Percentiles rank a stretch among this genome's conserved stretches.
These are phyloP conservation scores for Globisporangium polare DNA, from an alignment of 352 stramenopile species.

Conservation along the genomic window DNA sequence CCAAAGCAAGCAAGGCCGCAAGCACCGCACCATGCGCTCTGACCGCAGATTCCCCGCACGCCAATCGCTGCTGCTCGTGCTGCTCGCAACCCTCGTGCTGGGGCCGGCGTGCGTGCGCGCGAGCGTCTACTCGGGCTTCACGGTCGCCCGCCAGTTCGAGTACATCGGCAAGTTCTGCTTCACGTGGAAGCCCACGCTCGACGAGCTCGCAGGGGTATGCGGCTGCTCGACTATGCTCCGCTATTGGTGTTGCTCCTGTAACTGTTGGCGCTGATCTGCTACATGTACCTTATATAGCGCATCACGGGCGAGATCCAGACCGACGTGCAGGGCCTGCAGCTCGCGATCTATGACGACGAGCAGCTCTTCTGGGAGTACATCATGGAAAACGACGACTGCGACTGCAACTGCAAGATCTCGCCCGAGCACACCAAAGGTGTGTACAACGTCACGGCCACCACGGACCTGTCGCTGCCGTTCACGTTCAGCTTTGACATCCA, in stretches of 20 bases:
- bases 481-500: constrained; percentile 59
- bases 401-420: constrained; percentile 74
- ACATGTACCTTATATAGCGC: constrained; percentile 16
- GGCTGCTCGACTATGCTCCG: neutral
- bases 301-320: constrained; percentile 65
- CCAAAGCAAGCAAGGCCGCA: neutral
- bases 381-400: constrained; percentile 52
- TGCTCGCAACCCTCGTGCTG: constrained; percentile 9
- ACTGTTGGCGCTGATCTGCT: neutral
- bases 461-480: constrained; percentile 44
- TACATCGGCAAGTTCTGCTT: constrained; percentile 86
- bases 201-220: constrained; percentile 52
- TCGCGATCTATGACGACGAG: constrained; percentile 82
- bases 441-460: constrained; percentile 58
- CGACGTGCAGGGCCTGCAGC: constrained; percentile 51
- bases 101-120: constrained; percentile 14
- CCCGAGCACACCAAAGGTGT: constrained; percentile 58
- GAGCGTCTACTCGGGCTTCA: constrained; percentile 56
- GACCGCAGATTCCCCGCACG: neutral
- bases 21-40: neutral
- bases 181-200: constrained; percentile 49
- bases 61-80: constrained; percentile 9
- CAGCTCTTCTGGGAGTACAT: constrained; percentile 76
- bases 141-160: constrained; percentile 64
- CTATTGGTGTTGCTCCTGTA: too few relatives aligned